These are phyloP conservation scores for Cenchrus americanus DNA, from an alignment of 176 grass and related monocot species.

Conservation along the genomic window DNA sequence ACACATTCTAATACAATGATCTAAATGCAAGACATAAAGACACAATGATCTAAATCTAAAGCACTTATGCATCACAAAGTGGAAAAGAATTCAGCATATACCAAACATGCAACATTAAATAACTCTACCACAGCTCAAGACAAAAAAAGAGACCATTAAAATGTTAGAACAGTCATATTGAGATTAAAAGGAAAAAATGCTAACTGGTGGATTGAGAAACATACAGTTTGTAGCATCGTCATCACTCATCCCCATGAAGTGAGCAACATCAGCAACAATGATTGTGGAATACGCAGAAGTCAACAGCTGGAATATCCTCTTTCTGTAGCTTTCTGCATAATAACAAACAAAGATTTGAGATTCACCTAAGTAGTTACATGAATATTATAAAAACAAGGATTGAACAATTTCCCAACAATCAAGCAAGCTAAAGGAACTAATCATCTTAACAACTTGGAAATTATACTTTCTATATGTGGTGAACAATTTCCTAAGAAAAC, in stretches of 20 bases:
- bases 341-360: constrained; percentile 16
- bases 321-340: constrained; percentile 87
- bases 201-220: constrained; percentile 32
- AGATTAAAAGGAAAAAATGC: background rate
- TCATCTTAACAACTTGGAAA: background rate
- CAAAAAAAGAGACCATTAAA: background rate
- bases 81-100: background rate
- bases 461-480: background rate
- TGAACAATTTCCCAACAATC: constrained; percentile 19
- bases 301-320: constrained; percentile 89
- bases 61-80: background rate
- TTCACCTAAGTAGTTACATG: background rate
- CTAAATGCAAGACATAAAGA: background rate
- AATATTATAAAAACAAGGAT: background rate
- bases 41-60: background rate
- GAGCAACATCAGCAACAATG: constrained; percentile 65
- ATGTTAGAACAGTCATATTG: background rate
- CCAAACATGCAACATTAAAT: background rate
- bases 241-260: constrained; percentile 88
- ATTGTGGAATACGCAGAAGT: constrained; percentile 92
- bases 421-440: constrained; percentile 26
- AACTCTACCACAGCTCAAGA: background rate
- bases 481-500: constrained; percentile 14
- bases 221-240: constrained; percentile 86
- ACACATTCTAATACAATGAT: background rate